Conservation (phyloP, 495 filamentous ascomycete species). For the Xylaria nigripes region DNA sequence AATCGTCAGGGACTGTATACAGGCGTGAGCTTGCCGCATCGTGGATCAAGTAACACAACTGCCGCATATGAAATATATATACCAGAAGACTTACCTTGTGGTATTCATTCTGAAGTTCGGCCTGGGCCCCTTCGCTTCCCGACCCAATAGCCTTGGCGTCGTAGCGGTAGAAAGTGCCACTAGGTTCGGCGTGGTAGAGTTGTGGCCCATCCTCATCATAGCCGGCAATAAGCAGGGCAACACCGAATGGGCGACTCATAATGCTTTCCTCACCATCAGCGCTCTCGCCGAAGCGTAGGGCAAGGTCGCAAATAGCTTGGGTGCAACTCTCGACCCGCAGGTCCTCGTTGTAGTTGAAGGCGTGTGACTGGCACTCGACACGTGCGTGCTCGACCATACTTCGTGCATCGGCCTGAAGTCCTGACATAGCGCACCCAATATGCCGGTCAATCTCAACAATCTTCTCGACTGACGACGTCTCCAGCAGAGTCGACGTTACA, state of each 20-base stretch:
- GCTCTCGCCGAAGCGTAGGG: constrained; percentile 91
- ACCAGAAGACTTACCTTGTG: constrained; percentile 56
- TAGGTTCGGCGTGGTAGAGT: constrained; percentile 96
- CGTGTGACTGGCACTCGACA: constrained; percentile 92
- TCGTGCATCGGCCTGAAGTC: constrained; percentile 91
- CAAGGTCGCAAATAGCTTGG: constrained; percentile 96
- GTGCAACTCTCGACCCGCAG: constrained; percentile 95
- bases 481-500: constrained; percentile 91
- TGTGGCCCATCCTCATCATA: constrained; percentile 96
- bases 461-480: constrained; percentile 96
- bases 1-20: constrained; percentile 68
- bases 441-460: constrained; percentile 98
- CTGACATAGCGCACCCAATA: constrained; percentile 97
- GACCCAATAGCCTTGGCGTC: constrained; percentile 98
- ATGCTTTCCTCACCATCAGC: constrained; percentile 97
- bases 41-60: neutral
- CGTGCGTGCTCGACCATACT: constrained; percentile 96
- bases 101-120: constrained; percentile 96
- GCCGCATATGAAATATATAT: too few relatives aligned
- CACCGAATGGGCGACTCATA: constrained; percentile 94
- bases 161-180: constrained; percentile 96
- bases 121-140: constrained; percentile 92
- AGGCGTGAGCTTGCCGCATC: neutral
- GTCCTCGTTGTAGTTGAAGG: constrained; percentile 92
- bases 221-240: constrained; percentile 91